Conservation (phyloP, 176 grass and related monocot genomes). For the Tillandsia fasciculata region DNA sequence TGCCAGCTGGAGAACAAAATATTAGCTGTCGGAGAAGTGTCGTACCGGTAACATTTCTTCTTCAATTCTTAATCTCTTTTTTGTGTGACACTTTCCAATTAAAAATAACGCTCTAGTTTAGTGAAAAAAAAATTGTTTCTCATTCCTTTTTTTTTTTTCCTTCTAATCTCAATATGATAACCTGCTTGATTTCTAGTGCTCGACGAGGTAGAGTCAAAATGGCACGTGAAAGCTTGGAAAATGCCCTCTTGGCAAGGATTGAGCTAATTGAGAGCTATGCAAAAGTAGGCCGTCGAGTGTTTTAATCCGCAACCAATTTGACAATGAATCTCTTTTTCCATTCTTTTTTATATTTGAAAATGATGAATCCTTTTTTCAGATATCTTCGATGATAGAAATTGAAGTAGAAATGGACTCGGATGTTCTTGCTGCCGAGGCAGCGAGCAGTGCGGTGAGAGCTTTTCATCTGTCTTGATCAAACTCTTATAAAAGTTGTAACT, state of each 20-base stretch:
- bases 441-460: conserved; percentile 54
- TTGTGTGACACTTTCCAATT: background rate
- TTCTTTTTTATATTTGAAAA: background rate
- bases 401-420: conserved; percentile 97
- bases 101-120: conserved; percentile 10
- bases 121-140: background rate
- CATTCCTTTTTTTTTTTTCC: background rate
- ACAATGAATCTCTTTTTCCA: conserved; percentile 4
- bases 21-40: conserved; percentile 81
- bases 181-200: conserved; percentile 32
- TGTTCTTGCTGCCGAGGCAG: conserved; percentile 94
- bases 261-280: conserved; percentile 87
- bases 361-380: conserved; percentile 26
- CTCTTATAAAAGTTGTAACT: background rate
- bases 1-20: conserved; percentile 97
- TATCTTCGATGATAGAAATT: conserved; percentile 99
- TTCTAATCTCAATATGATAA: background rate
- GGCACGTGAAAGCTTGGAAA: conserved; percentile 78
- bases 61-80: background rate
- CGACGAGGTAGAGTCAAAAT: conserved; percentile 73
- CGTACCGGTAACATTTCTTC: conserved; percentile 58
- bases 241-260: conserved; percentile 58
- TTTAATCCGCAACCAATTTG: conserved; percentile 11
- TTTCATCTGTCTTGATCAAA: conserved; percentile 1
- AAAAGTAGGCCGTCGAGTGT: conserved; percentile 50